Evolutionary conservation across 129 eudicot genomes (phyloP), one percentile per base, ranked within the genome.

Genomic region (Lactuca saligna): DNA sequence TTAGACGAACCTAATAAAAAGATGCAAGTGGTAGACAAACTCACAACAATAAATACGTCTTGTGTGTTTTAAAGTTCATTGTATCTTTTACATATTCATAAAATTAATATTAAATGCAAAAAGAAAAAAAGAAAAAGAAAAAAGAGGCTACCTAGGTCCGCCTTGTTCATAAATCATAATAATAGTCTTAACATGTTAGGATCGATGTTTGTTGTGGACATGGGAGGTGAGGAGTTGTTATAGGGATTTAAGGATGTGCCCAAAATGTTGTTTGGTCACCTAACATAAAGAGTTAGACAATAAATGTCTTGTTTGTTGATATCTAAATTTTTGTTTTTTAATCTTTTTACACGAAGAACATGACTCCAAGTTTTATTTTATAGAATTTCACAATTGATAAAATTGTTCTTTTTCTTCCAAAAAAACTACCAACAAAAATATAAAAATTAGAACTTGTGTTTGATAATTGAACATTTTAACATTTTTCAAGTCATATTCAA

Each of bases 261-360:
- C 62, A 63, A 50, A 50, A 51, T 72, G 69, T 61, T 72, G 69
- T 72, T 72, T 61, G 69, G 77, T 72, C 51, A 61, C 69, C 77
- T 72, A 72, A 61, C 69, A 35, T 61, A 72, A 16, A 20, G 39
- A 72, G 12, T 12, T 60, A 35, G 68, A 71, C 53, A 71, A 51
- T 61, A 16, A 35, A 54, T 41, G 17, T 54, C 55, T 54, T 54
- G 37, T 38, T 37, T 54, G 63, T 35, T 54, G 13, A 48, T 65
- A 39, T 12, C 39, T 49, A 54, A 15, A 46, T 37, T 37, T 35
- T 39, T 6, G 50, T 7, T 41, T 42, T 20, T 44, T 65, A 33
- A 9, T 56, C 33, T 17, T 17, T 55, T 16, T 8, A 8, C 3
- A 10, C 13, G 33, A 16, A 8, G 5, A 16, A 54, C 60, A 7